Conservation (phyloP, 1,284 basidiomycete species). For the Ceratobasidium sp. region DNA sequence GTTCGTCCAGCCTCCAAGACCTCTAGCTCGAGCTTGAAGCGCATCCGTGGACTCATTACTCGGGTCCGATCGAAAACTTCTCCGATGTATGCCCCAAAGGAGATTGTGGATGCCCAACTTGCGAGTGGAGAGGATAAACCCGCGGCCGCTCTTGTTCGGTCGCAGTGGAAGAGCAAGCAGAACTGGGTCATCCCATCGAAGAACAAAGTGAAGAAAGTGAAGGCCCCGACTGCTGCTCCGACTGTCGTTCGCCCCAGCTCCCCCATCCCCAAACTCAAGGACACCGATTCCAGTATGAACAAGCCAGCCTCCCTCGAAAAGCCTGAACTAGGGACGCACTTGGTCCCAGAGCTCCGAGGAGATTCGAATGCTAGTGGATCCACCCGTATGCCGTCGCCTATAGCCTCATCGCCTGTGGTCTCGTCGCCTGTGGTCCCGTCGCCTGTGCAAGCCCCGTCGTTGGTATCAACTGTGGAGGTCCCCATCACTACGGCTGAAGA, state of each 20-base stretch:
- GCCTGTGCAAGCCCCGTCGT: background rate
- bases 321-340: too few species aligned
- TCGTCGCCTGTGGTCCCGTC: background rate
- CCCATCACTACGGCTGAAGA: background rate
- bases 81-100: slow-evolving; percentile 11
- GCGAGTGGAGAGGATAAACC: background rate
- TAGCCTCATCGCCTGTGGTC: too few species aligned
- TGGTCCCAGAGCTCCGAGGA: background rate
- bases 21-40: background rate
- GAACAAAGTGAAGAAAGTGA: background rate
- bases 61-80: background rate
- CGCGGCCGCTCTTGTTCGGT: background rate
- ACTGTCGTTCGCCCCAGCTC: background rate
- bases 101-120: background rate
- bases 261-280: background rate
- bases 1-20: background rate
- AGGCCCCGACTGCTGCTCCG: background rate
- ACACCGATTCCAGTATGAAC: background rate
- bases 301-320: background rate
- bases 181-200: background rate
- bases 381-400: background rate
- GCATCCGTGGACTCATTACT: background rate
- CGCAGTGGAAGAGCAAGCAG: slow-evolving; percentile 8
- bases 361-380: background rate
- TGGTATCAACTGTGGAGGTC: background rate